Evolutionary conservation across 768 basidiomycete genomes (phyloP).

Genomic region (Peribolospora baueri): DNA sequence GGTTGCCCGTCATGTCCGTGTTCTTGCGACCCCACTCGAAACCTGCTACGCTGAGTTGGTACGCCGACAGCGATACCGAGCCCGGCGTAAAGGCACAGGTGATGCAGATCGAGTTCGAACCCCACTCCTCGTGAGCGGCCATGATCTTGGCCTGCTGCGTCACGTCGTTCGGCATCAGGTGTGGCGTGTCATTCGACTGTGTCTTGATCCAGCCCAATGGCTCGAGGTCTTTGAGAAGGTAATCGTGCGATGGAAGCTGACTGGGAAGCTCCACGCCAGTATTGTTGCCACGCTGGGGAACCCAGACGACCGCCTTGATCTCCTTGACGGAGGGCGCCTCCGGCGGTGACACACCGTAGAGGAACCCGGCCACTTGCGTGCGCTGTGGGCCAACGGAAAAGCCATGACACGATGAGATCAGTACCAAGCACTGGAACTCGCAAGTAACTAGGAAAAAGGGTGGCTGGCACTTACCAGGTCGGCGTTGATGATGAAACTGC

Average conservation of each 20-base stretch:
- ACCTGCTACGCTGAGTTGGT: constrained; percentile 67
- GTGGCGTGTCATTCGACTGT: constrained; percentile 71
- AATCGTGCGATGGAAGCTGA: constrained; percentile 34
- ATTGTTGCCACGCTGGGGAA: constrained; percentile 92
- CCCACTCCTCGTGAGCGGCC: constrained; percentile 72
- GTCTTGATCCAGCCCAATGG: constrained; percentile 94
- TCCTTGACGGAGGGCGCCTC: constrained; percentile 98
- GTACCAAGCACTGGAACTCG: no score
- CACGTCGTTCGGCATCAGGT: constrained; percentile 78
- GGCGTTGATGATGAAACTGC: constrained; percentile 73
- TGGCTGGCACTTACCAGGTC: constrained; percentile 29
- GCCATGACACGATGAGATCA: no score
- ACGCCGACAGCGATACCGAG: constrained; percentile 81
- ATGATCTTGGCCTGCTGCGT: constrained; percentile 88
- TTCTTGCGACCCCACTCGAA: constrained; percentile 99
- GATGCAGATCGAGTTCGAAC: constrained; percentile 75
- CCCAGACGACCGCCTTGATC: constrained; percentile 90
- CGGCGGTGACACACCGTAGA: constrained; percentile 77
- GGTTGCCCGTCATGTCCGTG: constrained; percentile 28
- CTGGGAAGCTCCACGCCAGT: constrained; percentile 75
- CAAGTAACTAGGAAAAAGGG: no score
- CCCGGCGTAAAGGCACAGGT: constrained; percentile 94
- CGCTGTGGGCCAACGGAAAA: constrained; percentile 20
- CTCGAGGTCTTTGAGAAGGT: neutral
- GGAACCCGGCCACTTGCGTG: constrained; percentile 79